A percentile compares a stretch with the other conserved stretches of the same genome.
Conservation (phyloP, 2,329 filamentous ascomycete genomes). For the Neocatenulostroma microsporum region DNA sequence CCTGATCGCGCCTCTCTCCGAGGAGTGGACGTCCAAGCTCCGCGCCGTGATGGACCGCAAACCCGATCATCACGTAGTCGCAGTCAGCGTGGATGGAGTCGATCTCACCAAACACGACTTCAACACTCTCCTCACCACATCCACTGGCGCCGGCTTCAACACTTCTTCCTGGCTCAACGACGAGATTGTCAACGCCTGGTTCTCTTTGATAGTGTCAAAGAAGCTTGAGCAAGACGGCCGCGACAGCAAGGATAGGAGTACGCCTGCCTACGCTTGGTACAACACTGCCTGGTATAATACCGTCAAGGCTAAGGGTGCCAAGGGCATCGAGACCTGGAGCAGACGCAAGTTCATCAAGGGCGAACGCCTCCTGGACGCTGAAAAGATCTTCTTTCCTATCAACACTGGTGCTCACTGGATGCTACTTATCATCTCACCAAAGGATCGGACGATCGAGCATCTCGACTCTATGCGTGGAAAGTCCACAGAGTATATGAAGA, state of each 20-base stretch:
- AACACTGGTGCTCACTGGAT: conserved; percentile 59
- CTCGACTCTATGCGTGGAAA: conserved; percentile 55
- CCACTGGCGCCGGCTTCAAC: conserved; percentile 15
- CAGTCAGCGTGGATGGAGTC: conserved; percentile 29
- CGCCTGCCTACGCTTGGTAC: conserved; percentile 55
- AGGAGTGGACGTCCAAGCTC: conserved; percentile 36
- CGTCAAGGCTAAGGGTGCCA: conserved; percentile 44
- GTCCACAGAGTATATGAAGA: conserved; percentile 13
- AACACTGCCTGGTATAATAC: conserved; percentile 59
- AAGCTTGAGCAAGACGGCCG: conserved; percentile 49
- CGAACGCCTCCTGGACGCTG: conserved; percentile 56
- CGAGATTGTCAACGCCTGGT: conserved; percentile 61
- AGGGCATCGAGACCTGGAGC: conserved; percentile 49
- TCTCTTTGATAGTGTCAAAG: conserved; percentile 52
- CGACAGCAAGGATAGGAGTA: conserved; percentile 40
- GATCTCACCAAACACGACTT: conserved; percentile 54
- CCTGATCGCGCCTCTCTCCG: conserved; percentile 26
- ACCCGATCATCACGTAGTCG: conserved; percentile 16
- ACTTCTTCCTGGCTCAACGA: conserved; percentile 62
- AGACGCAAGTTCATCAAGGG: conserved; percentile 51
- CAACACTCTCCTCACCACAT: conserved; percentile 45
- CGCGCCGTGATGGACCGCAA: conserved; percentile 25
- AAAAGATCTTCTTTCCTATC: conserved; percentile 63
- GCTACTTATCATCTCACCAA: conserved; percentile 58
- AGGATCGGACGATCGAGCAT: conserved; percentile 55